Evolutionary conservation across 2,329 filamentous ascomycete species (phyloP).

Genomic region (Pseudogymnoascus sp.): DNA sequence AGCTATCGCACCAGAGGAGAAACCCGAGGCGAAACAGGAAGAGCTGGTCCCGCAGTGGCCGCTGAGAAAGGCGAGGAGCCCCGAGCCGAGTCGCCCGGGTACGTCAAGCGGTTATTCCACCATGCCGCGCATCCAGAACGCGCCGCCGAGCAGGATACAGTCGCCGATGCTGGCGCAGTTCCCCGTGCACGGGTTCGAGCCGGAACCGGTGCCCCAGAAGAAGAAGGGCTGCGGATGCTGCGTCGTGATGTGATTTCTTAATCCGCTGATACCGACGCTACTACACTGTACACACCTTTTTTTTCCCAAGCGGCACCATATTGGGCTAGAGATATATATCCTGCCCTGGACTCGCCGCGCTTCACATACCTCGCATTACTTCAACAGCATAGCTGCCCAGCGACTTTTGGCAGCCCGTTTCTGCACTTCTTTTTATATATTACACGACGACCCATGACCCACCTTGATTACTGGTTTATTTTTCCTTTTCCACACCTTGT

Average conservation of each 20-base stretch:
- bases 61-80: constrained; percentile 41
- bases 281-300: neutral
- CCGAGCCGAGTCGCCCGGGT: constrained; percentile 37
- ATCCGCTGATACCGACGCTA: neutral
- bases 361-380: neutral
- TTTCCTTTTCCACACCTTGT: neutral
- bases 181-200: constrained; percentile 22
- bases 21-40: constrained; percentile 26
- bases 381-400: neutral
- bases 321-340: neutral
- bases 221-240: constrained; percentile 40
- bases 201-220: constrained; percentile 36
- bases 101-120: constrained; percentile 46
- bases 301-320: neutral
- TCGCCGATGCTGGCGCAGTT: constrained; percentile 27
- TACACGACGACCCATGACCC: constrained; percentile 3
- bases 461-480: constrained; percentile 3
- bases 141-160: constrained; percentile 22
- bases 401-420: neutral
- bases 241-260: constrained; percentile 37
- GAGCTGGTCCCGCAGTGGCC: constrained; percentile 48
- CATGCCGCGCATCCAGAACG: constrained; percentile 50
- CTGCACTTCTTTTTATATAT: constrained; percentile 4
- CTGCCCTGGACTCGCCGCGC: neutral
- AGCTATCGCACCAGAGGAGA: constrained; percentile 22